These are phyloP conservation scores for Senna tora DNA, from an alignment of 306 rosid species.

Conservation along the genomic window DNA sequence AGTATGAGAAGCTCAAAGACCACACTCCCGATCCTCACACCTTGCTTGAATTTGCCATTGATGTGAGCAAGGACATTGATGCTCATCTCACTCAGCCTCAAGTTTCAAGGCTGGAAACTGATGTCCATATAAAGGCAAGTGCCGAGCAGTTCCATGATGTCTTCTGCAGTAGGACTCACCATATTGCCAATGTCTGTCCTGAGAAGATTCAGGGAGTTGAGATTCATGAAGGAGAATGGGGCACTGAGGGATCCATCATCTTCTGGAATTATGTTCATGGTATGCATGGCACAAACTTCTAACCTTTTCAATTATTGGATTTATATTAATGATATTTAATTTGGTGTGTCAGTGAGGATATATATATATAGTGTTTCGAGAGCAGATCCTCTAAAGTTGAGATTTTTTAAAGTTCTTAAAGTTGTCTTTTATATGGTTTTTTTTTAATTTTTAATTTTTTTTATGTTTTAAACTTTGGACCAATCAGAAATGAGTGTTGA, in stretches of 20 bases:
- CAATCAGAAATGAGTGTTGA: no score
- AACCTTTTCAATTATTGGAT: no score
- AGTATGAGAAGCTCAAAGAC: constrained; percentile 51
- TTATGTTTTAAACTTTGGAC: no score
- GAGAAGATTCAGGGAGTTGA: neutral
- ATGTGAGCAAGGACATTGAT: constrained; percentile 35
- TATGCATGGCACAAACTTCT: no score
- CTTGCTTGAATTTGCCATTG: constrained; percentile 20
- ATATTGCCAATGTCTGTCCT: constrained; percentile 12
- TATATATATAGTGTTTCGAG: no score
- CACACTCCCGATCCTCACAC: constrained; percentile 46
- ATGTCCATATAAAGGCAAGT: constrained; percentile 1
- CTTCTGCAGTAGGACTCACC: constrained; percentile 23
- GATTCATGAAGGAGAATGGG: constrained; percentile 34
- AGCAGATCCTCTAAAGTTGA: no score
- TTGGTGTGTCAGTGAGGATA: no score
- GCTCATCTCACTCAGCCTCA: constrained; percentile 25
- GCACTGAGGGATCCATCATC: constrained; percentile 10
- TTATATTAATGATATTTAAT: no score
- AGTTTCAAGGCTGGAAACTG: constrained; percentile 1
- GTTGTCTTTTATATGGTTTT: no score
- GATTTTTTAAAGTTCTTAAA: no score
- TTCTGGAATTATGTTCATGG: constrained; percentile 27
- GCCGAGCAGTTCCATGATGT: constrained; percentile 25
- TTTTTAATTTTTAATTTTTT: no score